phyloP scores from a whole-genome alignment of 495 filamentous ascomycete genomes.

The Lasiosphaeria hispida region DNA sequence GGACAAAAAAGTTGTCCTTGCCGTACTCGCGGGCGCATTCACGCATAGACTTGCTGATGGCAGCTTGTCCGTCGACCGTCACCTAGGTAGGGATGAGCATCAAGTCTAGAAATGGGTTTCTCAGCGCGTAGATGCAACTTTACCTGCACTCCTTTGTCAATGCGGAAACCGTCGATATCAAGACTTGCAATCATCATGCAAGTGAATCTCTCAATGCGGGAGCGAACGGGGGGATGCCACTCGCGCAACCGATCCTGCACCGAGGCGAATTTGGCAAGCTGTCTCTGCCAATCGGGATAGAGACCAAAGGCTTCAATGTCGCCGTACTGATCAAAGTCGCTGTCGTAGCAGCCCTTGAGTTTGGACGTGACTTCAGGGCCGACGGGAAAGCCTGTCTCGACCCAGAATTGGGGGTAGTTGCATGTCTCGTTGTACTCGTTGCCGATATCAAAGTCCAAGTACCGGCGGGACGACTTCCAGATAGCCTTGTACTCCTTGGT shows the following conservation, averaged over 20 bases:
- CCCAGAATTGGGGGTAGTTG: constrained; percentile 64
- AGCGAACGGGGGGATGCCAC: constrained; percentile 60
- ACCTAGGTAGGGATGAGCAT: constrained; percentile 43
- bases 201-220: constrained; percentile 61
- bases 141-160: constrained; percentile 52
- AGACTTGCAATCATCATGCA: constrained; percentile 63
- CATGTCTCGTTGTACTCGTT: constrained; percentile 58
- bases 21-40: constrained; percentile 55
- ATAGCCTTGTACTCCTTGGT: constrained; percentile 53
- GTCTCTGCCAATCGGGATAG: constrained; percentile 61
- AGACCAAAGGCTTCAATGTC: constrained; percentile 66
- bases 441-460: constrained; percentile 58
- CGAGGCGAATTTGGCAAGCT: constrained; percentile 68
- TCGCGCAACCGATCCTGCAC: constrained; percentile 75
- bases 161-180: constrained; percentile 67
- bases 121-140: too few relatives aligned
- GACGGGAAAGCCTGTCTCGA: constrained; percentile 54
- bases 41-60: constrained; percentile 52
- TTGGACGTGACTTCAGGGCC: constrained; percentile 37
- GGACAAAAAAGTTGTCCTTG: constrained; percentile 65
- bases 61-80: constrained; percentile 59
- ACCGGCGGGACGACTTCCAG: constrained; percentile 59
- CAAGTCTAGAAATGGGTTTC: too few relatives aligned
- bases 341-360: constrained; percentile 59
- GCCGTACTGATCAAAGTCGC: constrained; percentile 67